Conservation (phyloP, 345 rosid species). For the Euclidium syriacum region DNA sequence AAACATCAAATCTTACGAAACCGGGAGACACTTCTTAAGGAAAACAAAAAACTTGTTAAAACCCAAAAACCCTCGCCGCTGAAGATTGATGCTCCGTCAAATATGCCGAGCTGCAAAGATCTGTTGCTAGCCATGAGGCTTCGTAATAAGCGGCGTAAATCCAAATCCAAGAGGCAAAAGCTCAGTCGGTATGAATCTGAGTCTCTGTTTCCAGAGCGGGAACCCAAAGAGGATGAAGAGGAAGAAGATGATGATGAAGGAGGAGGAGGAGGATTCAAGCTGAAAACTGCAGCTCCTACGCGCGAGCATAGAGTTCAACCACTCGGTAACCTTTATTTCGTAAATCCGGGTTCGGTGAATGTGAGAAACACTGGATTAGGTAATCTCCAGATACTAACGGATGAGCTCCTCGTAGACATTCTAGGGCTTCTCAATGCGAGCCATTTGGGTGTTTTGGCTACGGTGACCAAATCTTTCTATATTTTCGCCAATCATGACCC, state of each 20-base stretch:
- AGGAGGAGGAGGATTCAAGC: conserved; percentile 47
- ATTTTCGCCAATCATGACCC: conserved; percentile 71
- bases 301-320: conserved; percentile 75
- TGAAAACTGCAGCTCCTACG: conserved; percentile 52
- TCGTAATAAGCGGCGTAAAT: conserved; percentile 11
- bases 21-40: neutral
- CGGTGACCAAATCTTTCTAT: conserved; percentile 71
- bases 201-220: neutral
- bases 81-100: neutral
- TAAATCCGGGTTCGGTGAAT: conserved; percentile 46
- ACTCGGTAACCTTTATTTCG: conserved; percentile 69
- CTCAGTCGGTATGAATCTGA: neutral
- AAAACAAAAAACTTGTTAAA: neutral
- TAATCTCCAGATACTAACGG: conserved; percentile 56
- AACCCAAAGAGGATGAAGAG: neutral
- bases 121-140: conserved; percentile 28
- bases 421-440: conserved; percentile 54
- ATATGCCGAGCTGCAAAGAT: conserved; percentile 40
- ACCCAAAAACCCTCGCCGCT: conserved; percentile 30
- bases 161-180: conserved; percentile 28
- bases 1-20: neutral
- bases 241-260: conserved; percentile 35
- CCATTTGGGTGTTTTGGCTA: conserved; percentile 64
- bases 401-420: conserved; percentile 80
- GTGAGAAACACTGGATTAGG: conserved; percentile 82